Base-by-base conservation (phyloP, 2,329 filamentous ascomycete species). In the Alternaria consortialis region DNA sequence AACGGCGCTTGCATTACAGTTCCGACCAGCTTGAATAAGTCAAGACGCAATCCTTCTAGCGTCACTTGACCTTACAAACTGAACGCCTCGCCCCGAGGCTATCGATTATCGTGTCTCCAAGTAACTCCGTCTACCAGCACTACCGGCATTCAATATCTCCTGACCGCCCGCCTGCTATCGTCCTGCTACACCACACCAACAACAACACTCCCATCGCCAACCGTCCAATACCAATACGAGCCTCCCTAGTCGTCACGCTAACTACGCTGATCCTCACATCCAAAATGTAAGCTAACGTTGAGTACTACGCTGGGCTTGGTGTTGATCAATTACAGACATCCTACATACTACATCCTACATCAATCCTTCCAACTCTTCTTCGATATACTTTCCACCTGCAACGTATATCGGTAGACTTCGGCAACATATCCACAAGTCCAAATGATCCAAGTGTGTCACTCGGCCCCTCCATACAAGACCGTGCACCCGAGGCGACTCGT, bases 401-500 rank as follows among this genome's bases (percentile, higher is more conserved):
- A 58, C 53, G 47, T 51, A 57, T 17, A 58, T 63, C 64, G 70
- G 71, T 65, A 68, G 69, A 72, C 37, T 44, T 69, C 68, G 72
- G 68, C 71, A 64, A 66, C 54, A 37, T 60, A 59, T 59, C 53
- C 55, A 55, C 55, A 50, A 58, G 60, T 53, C 64, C 69, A 64
- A 74, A 76, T 76, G 74, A 67, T 76, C 60, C 73, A 76, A 73
- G 71, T 76, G 61, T 74, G 73, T 47, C 68, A 70, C 56, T 65
- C 72, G 25, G 68, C 70, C 57, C 71, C 71, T 68, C 71, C 72
- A 56, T 64, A 71, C 53, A 66, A 67, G 52, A 68, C 71, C 62
- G 69, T 73, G 64, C 73, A 73, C 58, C 70, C 72, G 58, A 69
- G 72, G 67, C 67, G 68, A 52, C 66, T 68, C 57, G 62, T 67